Evolutionary conservation across 2,329 filamentous ascomycete genomes (phyloP).

Genomic region (Cladophialophora psammophila): DNA sequence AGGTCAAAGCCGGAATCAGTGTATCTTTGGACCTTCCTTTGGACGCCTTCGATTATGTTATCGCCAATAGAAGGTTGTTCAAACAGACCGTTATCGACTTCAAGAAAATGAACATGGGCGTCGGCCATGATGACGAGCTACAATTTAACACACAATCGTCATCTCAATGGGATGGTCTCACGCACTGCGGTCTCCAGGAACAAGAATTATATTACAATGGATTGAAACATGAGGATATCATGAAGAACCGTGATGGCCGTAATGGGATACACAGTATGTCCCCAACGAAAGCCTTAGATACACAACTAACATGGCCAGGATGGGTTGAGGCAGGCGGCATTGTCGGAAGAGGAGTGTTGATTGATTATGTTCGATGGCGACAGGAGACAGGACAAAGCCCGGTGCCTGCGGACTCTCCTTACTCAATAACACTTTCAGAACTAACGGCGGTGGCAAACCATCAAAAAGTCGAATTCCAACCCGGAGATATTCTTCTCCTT

Average conservation of each 20-base stretch:
- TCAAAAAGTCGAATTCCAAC: constrained; percentile 8
- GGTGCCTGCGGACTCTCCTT: not conserved
- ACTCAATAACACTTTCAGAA: not conserved
- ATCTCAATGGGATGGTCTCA: constrained; percentile 23
- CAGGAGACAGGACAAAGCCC: constrained; percentile 8
- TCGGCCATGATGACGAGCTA: constrained; percentile 6
- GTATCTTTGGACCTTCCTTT: constrained; percentile 1
- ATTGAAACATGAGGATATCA: constrained; percentile 42
- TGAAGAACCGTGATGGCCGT: not conserved
- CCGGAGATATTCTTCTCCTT: constrained; percentile 15
- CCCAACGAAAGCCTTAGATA: not conserved
- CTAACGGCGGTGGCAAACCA: constrained; percentile 8
- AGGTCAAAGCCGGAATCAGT: constrained; percentile 3
- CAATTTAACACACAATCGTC: constrained; percentile 21
- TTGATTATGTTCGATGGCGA: constrained; percentile 55
- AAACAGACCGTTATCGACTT: constrained; percentile 9
- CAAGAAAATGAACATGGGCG: not conserved
- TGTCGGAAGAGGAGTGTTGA: constrained; percentile 63
- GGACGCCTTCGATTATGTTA: not conserved
- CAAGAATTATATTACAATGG: constrained; percentile 47
- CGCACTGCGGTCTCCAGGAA: constrained; percentile 42
- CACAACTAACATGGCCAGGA: not conserved
- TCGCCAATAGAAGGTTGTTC: not conserved
- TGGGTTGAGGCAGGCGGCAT: constrained; percentile 52
- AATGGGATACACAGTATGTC: constrained; percentile 6